Evolutionary conservation across 331 rosid genomes (phyloP).

Genomic region (Malus hybrid): DNA sequence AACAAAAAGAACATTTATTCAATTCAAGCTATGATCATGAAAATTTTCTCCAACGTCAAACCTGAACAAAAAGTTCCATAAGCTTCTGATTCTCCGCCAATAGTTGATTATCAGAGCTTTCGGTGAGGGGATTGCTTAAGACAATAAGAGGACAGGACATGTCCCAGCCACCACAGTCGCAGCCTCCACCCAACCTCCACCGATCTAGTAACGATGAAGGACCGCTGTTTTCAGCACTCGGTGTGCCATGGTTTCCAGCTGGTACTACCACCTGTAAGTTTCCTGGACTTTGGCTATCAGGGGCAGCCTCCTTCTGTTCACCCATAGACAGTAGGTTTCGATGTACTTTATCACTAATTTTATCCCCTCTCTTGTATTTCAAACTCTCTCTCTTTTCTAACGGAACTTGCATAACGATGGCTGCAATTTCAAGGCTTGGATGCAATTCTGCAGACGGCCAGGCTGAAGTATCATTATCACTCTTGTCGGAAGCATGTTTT

Average conservation of each 20-base stretch:
- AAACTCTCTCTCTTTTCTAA: conserved; percentile 66
- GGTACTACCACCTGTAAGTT: conserved; percentile 75
- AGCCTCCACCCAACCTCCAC: conserved; percentile 83
- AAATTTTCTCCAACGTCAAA: conserved; percentile 10
- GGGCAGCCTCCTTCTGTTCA: conserved; percentile 29
- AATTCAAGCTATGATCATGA: conserved; percentile 2
- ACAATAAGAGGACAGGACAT: conserved; percentile 91
- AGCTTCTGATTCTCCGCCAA: conserved; percentile 45
- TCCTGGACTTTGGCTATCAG: conserved; percentile 35
- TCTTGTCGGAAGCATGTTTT: conserved; percentile 21
- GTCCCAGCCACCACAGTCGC: conserved; percentile 99
- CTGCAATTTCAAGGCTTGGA: conserved; percentile 63
- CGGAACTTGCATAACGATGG: conserved; percentile 78
- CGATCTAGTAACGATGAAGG: conserved; percentile 82
- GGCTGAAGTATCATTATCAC: conserved; percentile 36
- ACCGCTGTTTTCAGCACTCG: conserved; percentile 46
- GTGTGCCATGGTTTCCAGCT: conserved; percentile 73
- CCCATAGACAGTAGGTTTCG: conserved; percentile 27
- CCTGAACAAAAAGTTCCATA: conserved; percentile 74
- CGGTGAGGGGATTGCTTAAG: conserved; percentile 59
- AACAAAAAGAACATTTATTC: background rate
- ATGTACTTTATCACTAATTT: conserved; percentile 25
- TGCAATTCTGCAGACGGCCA: conserved; percentile 34
- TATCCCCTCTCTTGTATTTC: conserved; percentile 23
- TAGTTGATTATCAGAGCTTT: conserved; percentile 34